Percentiles rank a stretch among this genome's conserved stretches.
phyloP scores from a whole-genome alignment of 108 stramenopile genomes.

The Cyclostephanos tholiformis region DNA sequence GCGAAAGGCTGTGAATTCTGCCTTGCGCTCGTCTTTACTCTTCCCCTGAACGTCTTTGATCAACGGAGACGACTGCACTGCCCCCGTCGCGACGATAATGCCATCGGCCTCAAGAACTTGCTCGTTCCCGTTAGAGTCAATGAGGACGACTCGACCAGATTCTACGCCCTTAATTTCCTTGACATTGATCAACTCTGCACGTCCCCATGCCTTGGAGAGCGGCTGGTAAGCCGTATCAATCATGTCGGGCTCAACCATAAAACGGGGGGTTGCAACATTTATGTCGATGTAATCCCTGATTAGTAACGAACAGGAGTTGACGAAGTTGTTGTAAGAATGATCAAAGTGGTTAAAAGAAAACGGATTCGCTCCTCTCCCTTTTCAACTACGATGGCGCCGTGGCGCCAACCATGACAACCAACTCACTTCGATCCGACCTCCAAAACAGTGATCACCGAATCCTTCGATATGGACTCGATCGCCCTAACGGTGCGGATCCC shows the following conservation, averaged over 20 bases:
- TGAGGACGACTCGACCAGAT: conserved; percentile 7
- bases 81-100: conserved; percentile 21
- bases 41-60: conserved; percentile 23
- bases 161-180: conserved; percentile 3
- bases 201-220: conserved; percentile 20
- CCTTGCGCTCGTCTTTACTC: conserved; percentile 20
- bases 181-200: conserved; percentile 12
- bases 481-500: conserved; percentile 23
- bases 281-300: conserved; percentile 22
- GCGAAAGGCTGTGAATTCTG: conserved; percentile 14
- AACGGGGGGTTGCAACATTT: conserved; percentile 16
- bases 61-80: conserved; percentile 23
- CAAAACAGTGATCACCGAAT: conserved; percentile 8
- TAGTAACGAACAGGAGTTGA: not conserved
- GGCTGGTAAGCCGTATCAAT: conserved; percentile 22
- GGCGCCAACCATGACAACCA: too few species aligned
- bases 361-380: not conserved
- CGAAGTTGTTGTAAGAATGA: not conserved
- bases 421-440: conserved; percentile 30
- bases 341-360: too few species aligned
- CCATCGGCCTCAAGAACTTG: conserved; percentile 19
- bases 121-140: conserved; percentile 8
- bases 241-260: conserved; percentile 17
- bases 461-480: conserved; percentile 7
- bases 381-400: not conserved